A percentile compares a stretch with the other conserved stretches of the same genome.
These are phyloP conservation scores for Camellia granthamiana DNA, from an alignment of 148 eudicot species.

Conservation along the genomic window DNA sequence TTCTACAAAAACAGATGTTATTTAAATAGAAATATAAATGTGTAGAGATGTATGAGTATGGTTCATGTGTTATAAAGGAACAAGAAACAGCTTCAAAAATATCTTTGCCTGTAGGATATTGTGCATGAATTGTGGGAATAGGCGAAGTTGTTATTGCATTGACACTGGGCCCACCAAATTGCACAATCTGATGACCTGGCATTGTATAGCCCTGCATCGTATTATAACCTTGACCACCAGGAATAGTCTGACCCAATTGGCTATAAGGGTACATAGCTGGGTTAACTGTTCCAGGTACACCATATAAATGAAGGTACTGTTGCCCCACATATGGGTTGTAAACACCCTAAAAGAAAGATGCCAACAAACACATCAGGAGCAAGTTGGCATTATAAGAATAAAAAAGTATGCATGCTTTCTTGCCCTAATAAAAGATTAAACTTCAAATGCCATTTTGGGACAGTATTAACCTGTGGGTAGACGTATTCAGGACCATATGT, in stretches of 20 bases:
- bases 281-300: constrained; percentile 75
- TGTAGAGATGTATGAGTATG: background rate
- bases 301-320: constrained; percentile 82
- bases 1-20: background rate
- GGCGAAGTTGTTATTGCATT: constrained; percentile 66
- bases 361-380: background rate
- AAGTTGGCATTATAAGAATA: constrained; percentile 5
- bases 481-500: constrained; percentile 71
- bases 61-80: background rate
- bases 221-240: constrained; percentile 60
- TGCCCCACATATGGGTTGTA: constrained; percentile 78
- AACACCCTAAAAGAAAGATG: constrained; percentile 52
- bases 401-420: background rate
- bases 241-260: constrained; percentile 64
- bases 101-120: constrained; percentile 69
- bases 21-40: background rate
- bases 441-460: constrained; percentile 7
- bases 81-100: constrained; percentile 12
- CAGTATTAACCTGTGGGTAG: constrained; percentile 63
- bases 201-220: constrained; percentile 65
- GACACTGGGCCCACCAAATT: constrained; percentile 61
- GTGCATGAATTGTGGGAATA: constrained; percentile 60
- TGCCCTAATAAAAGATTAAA: background rate
- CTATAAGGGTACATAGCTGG: constrained; percentile 72
- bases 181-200: constrained; percentile 77